Percentiles rank a stretch among this genome's conserved stretches.
Conservation (phyloP, 2,329 filamentous ascomycete genomes). For the Tolypocladium ovalisporum region DNA sequence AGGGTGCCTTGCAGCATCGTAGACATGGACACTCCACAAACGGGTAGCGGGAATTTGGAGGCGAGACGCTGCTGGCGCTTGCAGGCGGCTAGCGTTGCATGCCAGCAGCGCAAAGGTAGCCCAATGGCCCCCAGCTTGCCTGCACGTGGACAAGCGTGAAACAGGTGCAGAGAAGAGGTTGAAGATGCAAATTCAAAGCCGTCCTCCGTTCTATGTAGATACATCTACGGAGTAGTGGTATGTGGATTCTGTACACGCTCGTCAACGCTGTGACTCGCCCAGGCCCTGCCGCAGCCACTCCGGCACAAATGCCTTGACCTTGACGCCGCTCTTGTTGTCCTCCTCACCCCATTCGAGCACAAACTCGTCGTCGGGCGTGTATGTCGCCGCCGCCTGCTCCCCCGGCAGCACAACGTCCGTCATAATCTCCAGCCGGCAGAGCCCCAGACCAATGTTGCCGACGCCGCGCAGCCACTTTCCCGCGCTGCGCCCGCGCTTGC, state of each 20-base stretch:
- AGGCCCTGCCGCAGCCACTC: constrained; percentile 52
- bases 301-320: constrained; percentile 74
- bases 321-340: constrained; percentile 25
- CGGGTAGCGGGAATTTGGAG: no score
- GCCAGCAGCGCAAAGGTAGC: no score
- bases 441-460: constrained; percentile 76
- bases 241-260: background rate
- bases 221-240: background rate
- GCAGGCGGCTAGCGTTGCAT: no score
- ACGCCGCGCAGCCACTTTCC: constrained; percentile 73
- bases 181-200: background rate
- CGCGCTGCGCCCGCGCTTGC: constrained; percentile 54
- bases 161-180: background rate
- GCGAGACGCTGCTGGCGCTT: no score
- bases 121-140: no score
- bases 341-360: constrained; percentile 41
- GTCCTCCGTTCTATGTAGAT: background rate
- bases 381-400: constrained; percentile 53
- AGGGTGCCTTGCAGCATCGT: no score
- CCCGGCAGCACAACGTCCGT: constrained; percentile 65
- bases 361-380: constrained; percentile 51
- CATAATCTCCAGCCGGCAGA: constrained; percentile 87
- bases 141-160: no score
- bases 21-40: background rate
- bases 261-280: constrained; percentile 14